Base-by-base conservation (phyloP, 495 filamentous ascomycete species). In the Aspergillus funiculosus region DNA sequence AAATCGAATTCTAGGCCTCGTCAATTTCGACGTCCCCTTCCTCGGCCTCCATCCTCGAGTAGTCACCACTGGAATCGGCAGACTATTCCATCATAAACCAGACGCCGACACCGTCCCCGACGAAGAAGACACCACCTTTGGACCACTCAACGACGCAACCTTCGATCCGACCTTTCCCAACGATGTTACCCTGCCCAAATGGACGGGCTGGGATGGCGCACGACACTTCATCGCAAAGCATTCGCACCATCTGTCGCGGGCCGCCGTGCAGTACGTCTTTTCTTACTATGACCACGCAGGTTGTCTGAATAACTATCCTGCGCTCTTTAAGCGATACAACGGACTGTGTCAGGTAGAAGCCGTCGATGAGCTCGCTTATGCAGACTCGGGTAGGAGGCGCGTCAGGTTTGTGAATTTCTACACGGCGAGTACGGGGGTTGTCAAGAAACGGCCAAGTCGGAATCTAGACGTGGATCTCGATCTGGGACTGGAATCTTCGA, bases 341-440 rank as follows among this genome's bases (percentile, higher is more conserved):
- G 69, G 62, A 21, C 61, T 95, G 10, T 72, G 82, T 37, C 72
- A 60, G 9, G 60, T 94, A n/a, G 89, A 94, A 52, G 79, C 83
- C 48, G 70, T 80, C 5, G 68, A 82, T 39, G 38, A 42, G 6
- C 27, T 18, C 3, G 15, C 27, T n/a, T 24, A 5, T 26, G 54
- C 53, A 4, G 56, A 60, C 14, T 46, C 39, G 6, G 72, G 76
- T 42, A 18, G 52, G 5, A 21, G 53, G 43, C 69, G 77, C 40
- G 74, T 91, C 8, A 74, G 88, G 2, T 95, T 95, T 56, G 71
- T 87, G 29, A 95, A 96, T 56, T 96, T 94, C 60, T 95, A 92
- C 56, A 95, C 91, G 6, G 74, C 85, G 19, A 89, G 86, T 43
- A 85, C 83, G 4, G 89, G 88, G 2, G 66, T 69, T 44, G 71